Base-by-base conservation (phyloP, 176 grass and related monocot genomes). In the Alopecurus myosuroides region DNA sequence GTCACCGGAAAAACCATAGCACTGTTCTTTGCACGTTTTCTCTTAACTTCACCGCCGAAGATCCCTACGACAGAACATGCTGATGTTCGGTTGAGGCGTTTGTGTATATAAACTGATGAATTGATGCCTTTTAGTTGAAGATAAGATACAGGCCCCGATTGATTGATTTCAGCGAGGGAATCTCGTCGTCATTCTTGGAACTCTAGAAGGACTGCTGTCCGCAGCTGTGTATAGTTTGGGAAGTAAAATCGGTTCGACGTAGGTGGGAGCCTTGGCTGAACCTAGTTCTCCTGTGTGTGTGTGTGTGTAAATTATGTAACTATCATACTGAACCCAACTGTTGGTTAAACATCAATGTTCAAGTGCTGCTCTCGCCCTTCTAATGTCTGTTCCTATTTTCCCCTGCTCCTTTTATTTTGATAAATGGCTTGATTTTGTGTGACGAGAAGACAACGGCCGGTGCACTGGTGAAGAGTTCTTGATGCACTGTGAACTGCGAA, bases 91-190 rank as follows among this genome's bases (percentile, higher is more conserved):
- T 72, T 10, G 55, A 48, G 63, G 29, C 57, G 22, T 71, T 86
- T 25, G 61, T 87, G 85, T 87, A 84, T 76, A 90, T 90, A 22
- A 22, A 78, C 78, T 78, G 82, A 85, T 85, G 72, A 70, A 64
- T 52, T 85, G 85, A 46, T 81, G 51, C 42, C 65, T 81, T 81
- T 80, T 85, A 71, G 82, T 72, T 48, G 58, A 76, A 79, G 75
- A 79, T 58, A 81, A 88, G 22, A 83, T 23, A 58, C 74, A 61
- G 19, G 28, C n/a, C 70, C 75, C 62, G 42, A 78, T 64, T 85
- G 42, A 78, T 64, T 85, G 65, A 65, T 88, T 88, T 88, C 77
- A 42, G 77, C 46, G 70, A 53, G 79, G 68, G 44, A 78, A 77
- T 65, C 42, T 36, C 64, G n/a, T 69, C 44, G 18, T 70, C 77